Evolutionary conservation across 257 asterid species (phyloP).

Genomic region (Ilex aquifolium): DNA sequence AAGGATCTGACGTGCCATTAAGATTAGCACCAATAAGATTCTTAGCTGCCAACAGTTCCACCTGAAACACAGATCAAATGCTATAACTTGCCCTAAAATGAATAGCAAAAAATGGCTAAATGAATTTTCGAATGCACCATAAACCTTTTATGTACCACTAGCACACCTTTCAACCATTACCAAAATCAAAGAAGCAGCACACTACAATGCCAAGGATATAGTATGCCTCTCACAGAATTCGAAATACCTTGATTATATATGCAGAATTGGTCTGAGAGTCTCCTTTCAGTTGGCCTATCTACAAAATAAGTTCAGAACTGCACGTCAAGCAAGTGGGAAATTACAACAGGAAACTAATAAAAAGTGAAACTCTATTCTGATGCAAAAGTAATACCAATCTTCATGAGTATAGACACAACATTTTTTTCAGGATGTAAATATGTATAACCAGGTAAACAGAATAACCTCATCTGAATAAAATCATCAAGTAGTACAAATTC

Average conservation of each 20-base stretch:
- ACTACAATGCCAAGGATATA: no score
- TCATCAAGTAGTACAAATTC: no score
- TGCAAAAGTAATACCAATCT: no score
- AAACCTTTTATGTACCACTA: no score
- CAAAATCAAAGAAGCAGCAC: no score
- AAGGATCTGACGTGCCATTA: slow-evolving; percentile 92
- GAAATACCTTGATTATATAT: slow-evolving; percentile 68
- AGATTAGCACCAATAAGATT: slow-evolving; percentile 80
- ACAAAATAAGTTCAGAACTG: slow-evolving; percentile 81
- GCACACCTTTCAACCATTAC: no score
- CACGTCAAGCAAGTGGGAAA: slow-evolving; percentile 69
- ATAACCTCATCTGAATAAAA: no score
- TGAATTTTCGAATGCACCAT: no score
- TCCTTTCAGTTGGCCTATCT: slow-evolving; percentile 51
- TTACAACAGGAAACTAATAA: slow-evolving; percentile 37
- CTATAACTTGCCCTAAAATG: neutral
- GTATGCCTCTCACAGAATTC: no score
- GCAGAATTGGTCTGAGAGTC: slow-evolving; percentile 38
- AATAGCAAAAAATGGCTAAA: neutral
- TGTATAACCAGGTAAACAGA: no score
- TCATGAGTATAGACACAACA: no score
- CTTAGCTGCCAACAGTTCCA: slow-evolving; percentile 89
- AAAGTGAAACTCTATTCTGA: slow-evolving; percentile 2
- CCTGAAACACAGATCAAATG: slow-evolving; percentile 36
- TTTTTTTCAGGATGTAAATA: no score